Evolutionary conservation across 2,329 filamentous ascomycete genomes (phyloP).

Genomic region (Colletotrichum incanum): DNA sequence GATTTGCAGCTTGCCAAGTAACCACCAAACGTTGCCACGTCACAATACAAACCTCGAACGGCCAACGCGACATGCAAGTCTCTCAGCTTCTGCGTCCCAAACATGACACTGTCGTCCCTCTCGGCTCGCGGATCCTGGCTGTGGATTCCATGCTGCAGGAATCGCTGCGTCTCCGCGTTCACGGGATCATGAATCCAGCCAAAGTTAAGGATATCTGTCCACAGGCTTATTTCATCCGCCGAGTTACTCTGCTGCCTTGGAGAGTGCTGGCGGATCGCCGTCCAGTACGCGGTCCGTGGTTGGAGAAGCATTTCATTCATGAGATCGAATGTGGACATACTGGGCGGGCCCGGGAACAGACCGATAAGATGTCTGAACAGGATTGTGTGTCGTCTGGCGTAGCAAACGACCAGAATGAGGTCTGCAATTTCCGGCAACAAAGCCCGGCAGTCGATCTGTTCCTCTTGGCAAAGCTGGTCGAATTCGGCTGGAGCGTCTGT

Average conservation of each 20-base stretch:
- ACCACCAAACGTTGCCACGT: conserved; percentile 4
- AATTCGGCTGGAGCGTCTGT: conserved; percentile 17
- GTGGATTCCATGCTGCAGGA: conserved; percentile 14
- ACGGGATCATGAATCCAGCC: conserved; percentile 20
- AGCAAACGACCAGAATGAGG: conserved; percentile 22
- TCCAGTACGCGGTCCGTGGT: conserved; percentile 14
- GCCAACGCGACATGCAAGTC: neutral
- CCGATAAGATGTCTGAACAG: conserved; percentile 15
- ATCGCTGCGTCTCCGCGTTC: neutral
- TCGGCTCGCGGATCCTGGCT: neutral
- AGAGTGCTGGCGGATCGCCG: conserved; percentile 17
- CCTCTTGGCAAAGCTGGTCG: conserved; percentile 4
- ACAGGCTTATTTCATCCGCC: conserved; percentile 17
- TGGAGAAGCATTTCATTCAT: conserved; percentile 14
- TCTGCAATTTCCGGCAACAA: conserved; percentile 12
- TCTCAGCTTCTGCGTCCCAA: neutral
- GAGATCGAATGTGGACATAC: conserved; percentile 9
- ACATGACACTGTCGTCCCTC: neutral
- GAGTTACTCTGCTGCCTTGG: conserved; percentile 10
- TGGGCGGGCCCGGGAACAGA: conserved; percentile 8
- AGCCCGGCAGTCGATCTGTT: neutral
- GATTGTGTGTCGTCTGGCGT: conserved; percentile 14
- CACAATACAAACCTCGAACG: neutral
- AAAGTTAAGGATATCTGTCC: conserved; percentile 19
- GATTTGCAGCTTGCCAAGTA: neutral